Conservation (phyloP, 1,139 yeast species). For the Pichia cactophila region DNA sequence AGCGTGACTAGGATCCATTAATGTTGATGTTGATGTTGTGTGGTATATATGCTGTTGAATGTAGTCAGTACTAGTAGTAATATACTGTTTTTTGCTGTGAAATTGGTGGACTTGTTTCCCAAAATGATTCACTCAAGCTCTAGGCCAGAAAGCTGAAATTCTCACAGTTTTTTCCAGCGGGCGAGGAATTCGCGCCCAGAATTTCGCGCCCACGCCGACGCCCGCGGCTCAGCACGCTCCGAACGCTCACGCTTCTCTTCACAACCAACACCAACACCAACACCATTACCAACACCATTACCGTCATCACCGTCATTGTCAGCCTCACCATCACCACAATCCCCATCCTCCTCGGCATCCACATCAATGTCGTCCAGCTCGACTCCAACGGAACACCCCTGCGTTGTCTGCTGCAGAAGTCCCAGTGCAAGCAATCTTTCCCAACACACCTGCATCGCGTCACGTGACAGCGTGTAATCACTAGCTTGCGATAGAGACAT, state of each 20-base stretch:
- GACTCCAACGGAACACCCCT: slow-evolving; percentile 7
- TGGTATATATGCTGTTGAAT: too few species aligned
- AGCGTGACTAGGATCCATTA: slow-evolving; percentile 76
- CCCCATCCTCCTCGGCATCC: neutral
- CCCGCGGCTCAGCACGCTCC: neutral
- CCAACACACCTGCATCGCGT: slow-evolving; percentile 23
- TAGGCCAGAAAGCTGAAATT: too few species aligned
- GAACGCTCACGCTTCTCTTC: neutral
- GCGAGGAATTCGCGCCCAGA: neutral
- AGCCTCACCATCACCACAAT: neutral
- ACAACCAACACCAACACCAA: neutral
- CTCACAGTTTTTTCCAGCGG: neutral
- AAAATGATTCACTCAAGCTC: too few species aligned
- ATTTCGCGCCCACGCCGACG: neutral
- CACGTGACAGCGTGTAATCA: slow-evolving; percentile 14
- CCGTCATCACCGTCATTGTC: neutral
- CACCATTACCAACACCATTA: neutral
- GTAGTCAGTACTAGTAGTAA: too few species aligned
- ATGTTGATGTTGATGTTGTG: neutral
- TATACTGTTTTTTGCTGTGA: too few species aligned
- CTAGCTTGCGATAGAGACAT: slow-evolving; percentile 5
- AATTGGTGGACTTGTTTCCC: too few species aligned
- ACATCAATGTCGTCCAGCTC: slow-evolving; percentile 7
- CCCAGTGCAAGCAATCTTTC: slow-evolving; percentile 13
- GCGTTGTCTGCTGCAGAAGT: neutral